Percentiles rank a stretch among this genome's conserved stretches.
Conservation (phyloP, 306 rosid genomes). For the Quercus berberidifolia region DNA sequence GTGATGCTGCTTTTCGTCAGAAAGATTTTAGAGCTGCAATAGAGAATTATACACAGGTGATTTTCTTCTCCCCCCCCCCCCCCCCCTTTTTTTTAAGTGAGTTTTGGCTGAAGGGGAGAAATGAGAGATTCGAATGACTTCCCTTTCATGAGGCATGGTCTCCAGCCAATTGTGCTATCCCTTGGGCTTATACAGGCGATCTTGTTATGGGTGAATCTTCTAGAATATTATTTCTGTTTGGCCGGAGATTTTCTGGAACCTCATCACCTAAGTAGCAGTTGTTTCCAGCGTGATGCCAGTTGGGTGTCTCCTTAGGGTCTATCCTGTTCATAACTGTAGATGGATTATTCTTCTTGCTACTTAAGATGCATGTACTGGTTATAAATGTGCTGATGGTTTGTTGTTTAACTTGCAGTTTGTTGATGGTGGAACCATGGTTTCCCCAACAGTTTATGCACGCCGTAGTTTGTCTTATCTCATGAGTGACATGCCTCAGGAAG, state of each 20-base stretch:
- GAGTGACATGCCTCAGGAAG: constrained; percentile 64
- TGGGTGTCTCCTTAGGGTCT: neutral
- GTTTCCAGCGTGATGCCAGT: neutral
- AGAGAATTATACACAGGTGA: constrained; percentile 68
- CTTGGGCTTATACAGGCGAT: constrained; percentile 43
- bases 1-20: constrained; percentile 61
- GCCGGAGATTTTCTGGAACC: neutral
- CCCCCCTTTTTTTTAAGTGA: no score
- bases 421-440: constrained; percentile 70
- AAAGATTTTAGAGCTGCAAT: constrained; percentile 60
- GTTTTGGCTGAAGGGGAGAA: no score
- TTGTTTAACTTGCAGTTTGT: constrained; percentile 47
- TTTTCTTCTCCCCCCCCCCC: neutral
- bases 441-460: constrained; percentile 68
- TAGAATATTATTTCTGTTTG: neutral
- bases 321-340: neutral
- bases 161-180: no score
- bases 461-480: constrained; percentile 72
- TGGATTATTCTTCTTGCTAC: neutral
- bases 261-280: no score
- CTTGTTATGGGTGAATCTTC: constrained; percentile 14
- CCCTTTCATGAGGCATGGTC: no score
- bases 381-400: neutral
- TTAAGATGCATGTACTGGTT: neutral
- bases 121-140: no score